Conservation (phyloP, 202 grass and related monocot species). For the Zoysia matrella region DNA sequence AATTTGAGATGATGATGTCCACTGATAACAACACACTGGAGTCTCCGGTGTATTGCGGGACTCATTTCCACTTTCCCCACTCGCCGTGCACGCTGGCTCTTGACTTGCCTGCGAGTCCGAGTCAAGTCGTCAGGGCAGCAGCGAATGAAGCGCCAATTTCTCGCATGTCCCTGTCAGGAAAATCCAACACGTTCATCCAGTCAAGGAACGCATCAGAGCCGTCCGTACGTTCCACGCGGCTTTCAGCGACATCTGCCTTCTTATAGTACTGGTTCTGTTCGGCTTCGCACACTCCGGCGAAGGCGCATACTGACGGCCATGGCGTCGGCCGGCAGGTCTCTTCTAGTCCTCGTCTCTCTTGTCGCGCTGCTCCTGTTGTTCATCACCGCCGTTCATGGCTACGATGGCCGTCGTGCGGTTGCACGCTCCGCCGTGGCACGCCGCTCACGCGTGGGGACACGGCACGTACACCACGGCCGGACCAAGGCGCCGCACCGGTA, state of each 20-base stretch:
- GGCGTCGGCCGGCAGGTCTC: slow-evolving; percentile 18
- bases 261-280: neutral
- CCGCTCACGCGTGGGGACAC: slow-evolving; percentile 3
- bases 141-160: no score
- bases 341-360: neutral
- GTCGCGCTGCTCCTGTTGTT: slow-evolving; percentile 5
- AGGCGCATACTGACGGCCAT: neutral
- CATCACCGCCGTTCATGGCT: slow-evolving; percentile 16
- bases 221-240: slow-evolving; percentile 27
- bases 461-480: slow-evolving; percentile 28
- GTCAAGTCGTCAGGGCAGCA: slow-evolving; percentile 28
- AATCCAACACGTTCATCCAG: slow-evolving; percentile 29
- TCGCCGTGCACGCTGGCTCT: slow-evolving; percentile 39
- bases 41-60: no score
- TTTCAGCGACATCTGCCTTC: neutral
- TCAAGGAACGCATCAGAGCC: neutral
- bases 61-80: neutral
- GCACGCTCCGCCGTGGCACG: neutral
- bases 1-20: no score
- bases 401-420: neutral
- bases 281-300: no score
- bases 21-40: no score
- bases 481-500: slow-evolving; percentile 30
- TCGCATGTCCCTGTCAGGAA: neutral
- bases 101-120: slow-evolving; percentile 14